phyloP scores from a whole-genome alignment of 2,329 filamentous ascomycete genomes.

The Calonectria pauciramosa region DNA sequence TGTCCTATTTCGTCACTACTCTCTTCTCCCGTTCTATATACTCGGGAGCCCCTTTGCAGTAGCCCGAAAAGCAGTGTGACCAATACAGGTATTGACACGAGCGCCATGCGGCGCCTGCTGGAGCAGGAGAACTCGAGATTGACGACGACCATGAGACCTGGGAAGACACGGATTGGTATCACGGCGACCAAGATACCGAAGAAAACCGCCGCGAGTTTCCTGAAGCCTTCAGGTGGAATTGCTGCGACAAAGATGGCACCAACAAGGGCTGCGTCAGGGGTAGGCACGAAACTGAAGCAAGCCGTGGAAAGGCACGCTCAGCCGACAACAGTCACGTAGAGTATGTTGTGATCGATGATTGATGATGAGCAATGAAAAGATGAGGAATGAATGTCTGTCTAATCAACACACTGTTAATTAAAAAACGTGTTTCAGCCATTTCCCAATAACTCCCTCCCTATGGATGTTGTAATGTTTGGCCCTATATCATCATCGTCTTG shows the following conservation, averaged over 20 bases:
- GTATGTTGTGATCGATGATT: neutral
- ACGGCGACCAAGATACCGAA: slow-evolving; percentile 34
- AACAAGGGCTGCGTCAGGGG: neutral
- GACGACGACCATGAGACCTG: slow-evolving; percentile 28
- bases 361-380: neutral
- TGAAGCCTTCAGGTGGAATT: slow-evolving; percentile 6
- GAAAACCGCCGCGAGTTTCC: slow-evolving; percentile 23
- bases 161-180: slow-evolving; percentile 24
- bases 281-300: neutral
- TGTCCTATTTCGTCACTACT: neutral
- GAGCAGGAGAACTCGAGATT: slow-evolving; percentile 32
- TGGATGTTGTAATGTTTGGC: slow-evolving; percentile 41
- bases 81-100: too few relatives aligned
- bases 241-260: neutral
- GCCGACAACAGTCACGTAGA: neutral
- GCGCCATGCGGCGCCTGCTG: neutral
- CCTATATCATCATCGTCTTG: slow-evolving; percentile 32
- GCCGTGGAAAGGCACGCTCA: neutral
- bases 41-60: too few relatives aligned
- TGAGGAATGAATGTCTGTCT: slow-evolving; percentile 10
- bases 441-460: slow-evolving; percentile 43
- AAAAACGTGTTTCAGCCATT: slow-evolving; percentile 23
- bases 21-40: neutral
- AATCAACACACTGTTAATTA: slow-evolving; percentile 16
- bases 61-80: neutral